Evolutionary conservation across 192 early-diverging fungal genomes (phyloP).

Genomic region (Helicostylum pulchrum): DNA sequence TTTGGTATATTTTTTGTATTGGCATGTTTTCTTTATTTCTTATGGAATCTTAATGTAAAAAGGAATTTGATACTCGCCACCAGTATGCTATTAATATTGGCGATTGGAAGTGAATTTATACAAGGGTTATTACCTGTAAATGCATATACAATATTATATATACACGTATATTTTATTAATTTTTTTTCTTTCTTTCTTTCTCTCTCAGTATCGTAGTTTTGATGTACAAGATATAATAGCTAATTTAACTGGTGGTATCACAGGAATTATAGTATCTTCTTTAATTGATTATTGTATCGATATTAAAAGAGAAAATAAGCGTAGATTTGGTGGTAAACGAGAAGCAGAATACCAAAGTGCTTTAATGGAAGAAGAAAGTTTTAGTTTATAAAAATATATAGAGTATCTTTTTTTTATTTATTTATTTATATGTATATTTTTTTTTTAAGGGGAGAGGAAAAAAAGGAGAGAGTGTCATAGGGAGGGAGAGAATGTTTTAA

Average conservation of each 20-base stretch:
- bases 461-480: no score
- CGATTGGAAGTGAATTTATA: constrained; percentile 35
- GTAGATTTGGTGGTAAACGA: constrained; percentile 28
- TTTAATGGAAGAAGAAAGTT: constrained; percentile 28
- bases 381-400: constrained; percentile 13
- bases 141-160: background rate
- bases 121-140: constrained; percentile 38
- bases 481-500: no score
- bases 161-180: background rate
- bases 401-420: background rate
- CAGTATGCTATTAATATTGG: constrained; percentile 12
- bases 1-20: constrained; percentile 30
- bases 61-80: constrained; percentile 27
- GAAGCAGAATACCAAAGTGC: constrained; percentile 32
- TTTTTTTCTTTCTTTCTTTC: background rate
- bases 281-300: constrained; percentile 17
- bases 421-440: background rate
- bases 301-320: constrained; percentile 19
- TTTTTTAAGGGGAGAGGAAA: no score
- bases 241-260: constrained; percentile 27
- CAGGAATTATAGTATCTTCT: constrained; percentile 23
- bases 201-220: constrained; percentile 35
- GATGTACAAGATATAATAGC: constrained; percentile 35
- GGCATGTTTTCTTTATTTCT: constrained; percentile 24
- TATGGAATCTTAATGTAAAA: constrained; percentile 35